A percentile compares a stretch with the other conserved stretches of the same genome.
Conservation (phyloP, 2,329 filamentous ascomycete species). For the Aspergillus tamarii region DNA sequence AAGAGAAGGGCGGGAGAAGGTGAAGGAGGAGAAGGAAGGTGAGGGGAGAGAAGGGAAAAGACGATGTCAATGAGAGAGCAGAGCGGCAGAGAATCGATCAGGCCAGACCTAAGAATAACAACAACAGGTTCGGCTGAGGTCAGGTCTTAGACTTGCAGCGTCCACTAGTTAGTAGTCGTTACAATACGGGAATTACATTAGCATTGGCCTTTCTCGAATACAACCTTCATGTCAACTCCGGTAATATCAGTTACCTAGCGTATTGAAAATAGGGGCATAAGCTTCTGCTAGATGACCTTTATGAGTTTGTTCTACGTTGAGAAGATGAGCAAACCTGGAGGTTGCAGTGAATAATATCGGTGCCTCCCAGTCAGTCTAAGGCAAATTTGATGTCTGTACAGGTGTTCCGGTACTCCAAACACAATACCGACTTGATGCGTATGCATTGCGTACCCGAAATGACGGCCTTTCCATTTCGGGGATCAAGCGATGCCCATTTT, state of each 20-base stretch:
- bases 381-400: not conserved
- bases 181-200: not conserved
- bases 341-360: not conserved
- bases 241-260: not conserved
- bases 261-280: not conserved
- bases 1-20: slow-evolving; percentile 2
- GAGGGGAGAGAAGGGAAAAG: not conserved
- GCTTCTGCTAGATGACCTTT: not conserved
- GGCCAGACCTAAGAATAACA: slow-evolving; percentile 21
- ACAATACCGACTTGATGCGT: not conserved
- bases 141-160: slow-evolving; percentile 21
- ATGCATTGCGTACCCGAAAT: slow-evolving; percentile 6
- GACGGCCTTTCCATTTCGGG: not conserved
- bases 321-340: not conserved
- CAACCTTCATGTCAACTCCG: not conserved
- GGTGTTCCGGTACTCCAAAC: not conserved
- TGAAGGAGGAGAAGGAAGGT: not conserved
- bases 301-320: not conserved
- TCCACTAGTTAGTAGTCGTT: slow-evolving; percentile 12
- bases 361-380: too few relatives aligned
- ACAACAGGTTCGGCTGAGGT: not conserved
- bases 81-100: slow-evolving; percentile 14
- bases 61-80: not conserved
- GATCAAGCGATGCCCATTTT: not conserved
- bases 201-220: not conserved